Evolutionary conservation across 1,284 basidiomycete genomes (phyloP), one percentile per base, ranked within the genome.

Genomic region (Apiotrichum montevideense): DNA sequence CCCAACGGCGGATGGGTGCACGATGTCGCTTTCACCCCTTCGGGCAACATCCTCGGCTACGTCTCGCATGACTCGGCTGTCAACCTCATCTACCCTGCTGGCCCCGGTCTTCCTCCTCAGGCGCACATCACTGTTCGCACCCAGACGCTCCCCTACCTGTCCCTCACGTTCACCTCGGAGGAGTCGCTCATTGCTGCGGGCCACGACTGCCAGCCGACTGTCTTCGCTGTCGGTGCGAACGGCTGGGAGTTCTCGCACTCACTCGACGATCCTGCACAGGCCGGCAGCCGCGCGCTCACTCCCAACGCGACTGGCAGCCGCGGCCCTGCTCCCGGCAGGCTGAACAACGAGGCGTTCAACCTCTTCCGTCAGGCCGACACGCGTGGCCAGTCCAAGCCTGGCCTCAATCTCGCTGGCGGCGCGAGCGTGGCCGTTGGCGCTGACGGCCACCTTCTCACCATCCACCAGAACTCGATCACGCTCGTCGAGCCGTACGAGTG

Each of bases 381-480:
- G 54, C 85, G 91, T 50, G 96, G 96, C 40, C 84, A 86, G 58
- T 73, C 78, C 45, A 71, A 78, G 13, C 76, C 81, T 13, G 62
- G 64, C 4, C 63, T 66, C 2, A 49, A 49, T 44, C 71, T 77
- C 14, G 75, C 77, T 3, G 68, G 78, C 1, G 73, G 72, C 1
- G 74, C 70, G 6, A 76, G 72, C 3, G 54, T 63, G 2, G 65
- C 68, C 21, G 53, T 73, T 42, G 62, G 72, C 55, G 75, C 46
- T 71, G 79, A 51, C 85, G 90, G 69, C 10, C 88, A 88, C 73
- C 79, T 90, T 60, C 73, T 68, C 67, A 98, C 95, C 3, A 84
- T 96, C 44, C 96, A 98, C 76, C 95, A 98, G 81, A 99, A 98
- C 79, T 96, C 94, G 44, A 98, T 99, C 77, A 98, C 93, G n/a